Base-by-base conservation (phyloP, 1,139 yeast species). In the Debaryomyces sp. region DNA sequence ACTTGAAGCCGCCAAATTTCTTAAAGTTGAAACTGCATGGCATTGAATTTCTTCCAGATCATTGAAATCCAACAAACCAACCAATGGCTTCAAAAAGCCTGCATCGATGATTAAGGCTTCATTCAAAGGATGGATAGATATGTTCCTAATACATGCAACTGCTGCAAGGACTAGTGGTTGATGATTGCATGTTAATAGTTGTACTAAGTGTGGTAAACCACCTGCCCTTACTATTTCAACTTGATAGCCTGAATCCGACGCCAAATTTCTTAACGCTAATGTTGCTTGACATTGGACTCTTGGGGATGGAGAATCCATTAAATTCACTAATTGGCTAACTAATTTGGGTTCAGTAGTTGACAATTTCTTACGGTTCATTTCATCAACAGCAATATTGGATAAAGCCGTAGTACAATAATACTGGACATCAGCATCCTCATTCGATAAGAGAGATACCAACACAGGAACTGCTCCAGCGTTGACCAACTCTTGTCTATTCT, bases 381-480 rank as follows among this genome's bases (percentile, higher is more conserved):
- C 96, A 70, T 94, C 99, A 41, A 94, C 99, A 3, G 99, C 99
- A 58, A 94, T 92, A 64, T 94, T 94, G 30, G 97, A 89, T 56
- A 94, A 78, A 0, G 99, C 98, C 2, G 99, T 94, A 15, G 99
- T 94, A 75, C 99, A 94, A 67, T 94, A 94, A 68, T 95, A 94
- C 70, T 95, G 99, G 38, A 94, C 98, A 66, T 94, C 99, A 3
- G 97, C 90, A 67, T 94, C 99, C 22, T 86, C 82, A 46, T 92
- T 87, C 1, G 95, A 82, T 54, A 94, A 76, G 52, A 95, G 75
- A n/a, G 96, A 85, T 9, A 94, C 98, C 50, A 94, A 77, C 7
- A 94, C 97, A 1, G 99, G 99, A 6, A 94, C 96, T 6, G 99
- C 97, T 39, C 98, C 99, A 2, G 99, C 98, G 66, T 89, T 91